Base-by-base conservation (phyloP, 148 eudicot species). In the Silene uniflora region DNA sequence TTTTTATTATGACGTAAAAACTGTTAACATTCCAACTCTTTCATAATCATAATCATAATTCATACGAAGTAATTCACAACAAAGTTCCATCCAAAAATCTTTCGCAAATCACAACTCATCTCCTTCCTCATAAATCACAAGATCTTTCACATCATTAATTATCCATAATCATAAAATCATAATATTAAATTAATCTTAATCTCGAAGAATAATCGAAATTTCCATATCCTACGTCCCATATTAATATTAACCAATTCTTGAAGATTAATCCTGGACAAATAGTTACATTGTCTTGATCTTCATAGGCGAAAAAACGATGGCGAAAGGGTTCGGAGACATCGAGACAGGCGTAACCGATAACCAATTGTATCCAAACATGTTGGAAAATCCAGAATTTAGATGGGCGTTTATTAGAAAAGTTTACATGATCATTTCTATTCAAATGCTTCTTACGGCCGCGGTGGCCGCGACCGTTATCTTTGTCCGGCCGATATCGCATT, bases 331-430 rank as follows among this genome's bases (percentile, higher is more conserved):
- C 11, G 68, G 68, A 17, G 89, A 82, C 55, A 39, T 81, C 14
- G 82, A 84, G 54, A 32, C 73, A 3, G 83, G 88, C 0, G 52
- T 56, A 22, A 69, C 10, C 14, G 24, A 17, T 35, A 79, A 69
- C 8, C 65, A 75, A 71, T 69, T 87, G 6, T 89, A 86, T 76
- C 93, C 91, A 0, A 60, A 71, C 16, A 86, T 84, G 90, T 25
- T 18, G 24, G 93, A 87, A 23, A 70, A 82, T 32, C 84, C 89
- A 1, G 59, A 75, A 65, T 65, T 89, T 47, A 72, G 93, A 54
- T 89, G 93, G 93, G 87, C 82, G 1, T 87, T 89, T 59, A 88
- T 89, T 7, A 80, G 91, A 0, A 89, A 87, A 80, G 93, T 89
- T 18, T 89, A 89, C 67, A 59, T 75, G 0, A 86, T 89, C 25